Conservation (phyloP, 2,329 filamentous ascomycete species). For the Coniella vitis region DNA sequence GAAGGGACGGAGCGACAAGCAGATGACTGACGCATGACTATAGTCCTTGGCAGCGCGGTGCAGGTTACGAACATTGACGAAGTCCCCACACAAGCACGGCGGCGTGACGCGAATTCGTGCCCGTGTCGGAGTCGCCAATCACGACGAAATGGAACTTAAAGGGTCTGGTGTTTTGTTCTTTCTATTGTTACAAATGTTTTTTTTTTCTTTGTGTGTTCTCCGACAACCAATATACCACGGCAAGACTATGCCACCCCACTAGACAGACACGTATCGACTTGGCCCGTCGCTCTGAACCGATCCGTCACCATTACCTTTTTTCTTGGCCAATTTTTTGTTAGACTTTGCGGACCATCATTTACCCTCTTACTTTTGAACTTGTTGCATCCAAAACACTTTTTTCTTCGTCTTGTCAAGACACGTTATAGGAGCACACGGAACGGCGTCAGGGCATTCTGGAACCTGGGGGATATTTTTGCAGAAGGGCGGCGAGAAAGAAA, state of each 20-base stretch:
- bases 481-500: constrained; percentile 5
- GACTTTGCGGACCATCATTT: neutral
- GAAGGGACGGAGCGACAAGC: constrained; percentile 19
- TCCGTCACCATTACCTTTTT: neutral
- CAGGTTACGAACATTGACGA: constrained; percentile 41
- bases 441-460: constrained; percentile 14
- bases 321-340: neutral
- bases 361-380: constrained; percentile 1
- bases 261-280: constrained; percentile 6
- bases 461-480: neutral
- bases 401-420: constrained; percentile 13
- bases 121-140: constrained; percentile 11
- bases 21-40: neutral
- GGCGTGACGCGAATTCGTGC: constrained; percentile 6
- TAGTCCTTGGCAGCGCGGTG: constrained; percentile 51
- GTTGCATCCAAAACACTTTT: neutral
- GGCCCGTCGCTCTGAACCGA: neutral
- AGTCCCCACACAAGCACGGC: constrained; percentile 4
- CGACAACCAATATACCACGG: constrained; percentile 14
- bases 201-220: constrained; percentile 13
- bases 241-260: neutral
- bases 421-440: constrained; percentile 15
- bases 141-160: constrained; percentile 16
- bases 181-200: neutral
- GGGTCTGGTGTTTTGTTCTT: neutral